phyloP scores from a whole-genome alignment of 129 eudicot species.

The Silybum marianum region DNA sequence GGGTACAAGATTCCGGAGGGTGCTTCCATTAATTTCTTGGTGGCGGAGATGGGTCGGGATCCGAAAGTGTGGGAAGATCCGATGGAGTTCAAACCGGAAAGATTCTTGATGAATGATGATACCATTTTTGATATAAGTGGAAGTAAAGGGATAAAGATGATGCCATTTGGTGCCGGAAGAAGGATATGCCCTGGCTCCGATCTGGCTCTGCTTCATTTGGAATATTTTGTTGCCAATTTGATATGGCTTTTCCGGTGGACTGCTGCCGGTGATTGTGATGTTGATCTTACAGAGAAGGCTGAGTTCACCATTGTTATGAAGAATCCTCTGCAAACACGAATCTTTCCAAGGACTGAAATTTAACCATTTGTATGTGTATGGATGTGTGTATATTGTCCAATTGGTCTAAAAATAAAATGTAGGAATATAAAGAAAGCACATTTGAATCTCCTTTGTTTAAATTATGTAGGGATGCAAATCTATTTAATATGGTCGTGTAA shows the following conservation, averaged over 20 bases:
- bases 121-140: constrained; percentile 51
- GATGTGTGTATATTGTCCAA: too few relatives aligned
- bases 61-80: constrained; percentile 67
- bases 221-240: constrained; percentile 63
- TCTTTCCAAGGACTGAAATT: constrained; percentile 15
- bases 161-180: constrained; percentile 80
- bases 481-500: too few relatives aligned
- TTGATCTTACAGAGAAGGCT: constrained; percentile 33
- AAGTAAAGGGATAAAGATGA: constrained; percentile 59
- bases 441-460: too few relatives aligned
- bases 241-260: constrained; percentile 49
- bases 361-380: too few relatives aligned
- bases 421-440: too few relatives aligned
- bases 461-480: too few relatives aligned
- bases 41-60: constrained; percentile 64
- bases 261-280: constrained; percentile 29
- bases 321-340: constrained; percentile 28
- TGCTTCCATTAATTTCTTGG: constrained; percentile 51
- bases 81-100: constrained; percentile 61
- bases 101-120: constrained; percentile 38
- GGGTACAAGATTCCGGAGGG: constrained; percentile 49
- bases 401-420: too few relatives aligned
- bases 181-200: constrained; percentile 54
- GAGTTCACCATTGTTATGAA: constrained; percentile 29
- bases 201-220: constrained; percentile 63